Base-by-base conservation (phyloP, 768 basidiomycete genomes). In the Boletus pseudopeckii region DNA sequence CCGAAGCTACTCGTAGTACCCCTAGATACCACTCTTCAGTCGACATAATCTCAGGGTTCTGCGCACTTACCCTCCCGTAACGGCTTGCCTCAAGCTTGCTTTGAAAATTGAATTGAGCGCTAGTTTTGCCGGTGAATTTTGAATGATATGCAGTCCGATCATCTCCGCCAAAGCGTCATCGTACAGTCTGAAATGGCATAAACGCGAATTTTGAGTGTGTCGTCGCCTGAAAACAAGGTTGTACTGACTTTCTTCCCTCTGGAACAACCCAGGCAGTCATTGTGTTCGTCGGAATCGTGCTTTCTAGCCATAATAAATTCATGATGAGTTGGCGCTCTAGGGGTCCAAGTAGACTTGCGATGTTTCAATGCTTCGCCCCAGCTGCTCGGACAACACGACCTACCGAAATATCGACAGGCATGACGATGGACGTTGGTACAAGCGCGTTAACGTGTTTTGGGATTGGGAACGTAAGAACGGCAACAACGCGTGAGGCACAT, bases 371-470 rank as follows among this genome's bases (percentile, higher is more conserved):
- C 15, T 34, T 50, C 18, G 18, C 40, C 43, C 32, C 10, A 14
- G 13, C 1, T 8, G 9, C 11, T 42, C 9, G 6, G 45, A 47
- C 22, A 17, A 48, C 26, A 39, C 36, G 55, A 68, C 76, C 58
- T 56, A 91, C 89, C 93, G 83, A 72, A 93, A 93, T 70, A 97
- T 85, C 24, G 90, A 86, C 48, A 97, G 80, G 72, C 92, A 93
- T 74, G 89, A 87, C 3, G 92, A 92, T 9, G 94, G 92, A 17
- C 83, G 79, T 63, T 87, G 83, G 65, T 94, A 97, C 46, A 97
- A 75, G 24, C 92, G 81, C 18, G 82, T 84, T 47, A 95, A 71
- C 11, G 86, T 84, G 54, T 78, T 84, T 67, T 90, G 88, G 0
- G 89, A 86, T 64, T 93, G 90, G 0, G 83, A 80, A 55, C 89